These are phyloP conservation scores for Solanum sejunctum DNA, from an alignment of 257 asterid species.

Conservation along the genomic window DNA sequence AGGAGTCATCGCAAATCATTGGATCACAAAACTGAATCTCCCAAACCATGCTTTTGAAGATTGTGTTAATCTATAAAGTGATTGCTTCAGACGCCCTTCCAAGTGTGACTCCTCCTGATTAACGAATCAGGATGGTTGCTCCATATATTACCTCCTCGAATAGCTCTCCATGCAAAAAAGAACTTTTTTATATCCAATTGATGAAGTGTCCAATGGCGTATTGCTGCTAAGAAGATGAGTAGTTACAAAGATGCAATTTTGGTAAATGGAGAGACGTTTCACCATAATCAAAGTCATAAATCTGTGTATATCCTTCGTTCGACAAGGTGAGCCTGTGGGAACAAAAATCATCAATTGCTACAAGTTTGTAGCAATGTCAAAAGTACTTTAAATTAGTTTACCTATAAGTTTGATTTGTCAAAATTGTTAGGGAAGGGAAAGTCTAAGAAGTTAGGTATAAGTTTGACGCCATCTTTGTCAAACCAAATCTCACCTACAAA, in stretches of 20 bases:
- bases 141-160: background rate
- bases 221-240: background rate
- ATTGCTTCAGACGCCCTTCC: background rate
- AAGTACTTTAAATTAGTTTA: too few species aligned
- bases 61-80: background rate
- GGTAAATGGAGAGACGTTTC: background rate
- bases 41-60: background rate
- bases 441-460: too few species aligned
- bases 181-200: background rate
- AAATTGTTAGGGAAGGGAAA: too few species aligned
- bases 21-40: background rate
- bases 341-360: too few species aligned
- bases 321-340: background rate
- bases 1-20: background rate
- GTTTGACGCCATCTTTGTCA: too few species aligned
- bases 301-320: background rate
- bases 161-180: background rate
- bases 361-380: too few species aligned
- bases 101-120: background rate
- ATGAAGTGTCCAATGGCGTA: background rate
- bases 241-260: background rate
- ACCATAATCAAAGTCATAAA: background rate
- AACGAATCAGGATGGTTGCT: background rate
- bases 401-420: too few species aligned
- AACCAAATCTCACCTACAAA: too few species aligned